phyloP scores from a whole-genome alignment of 176 grass and related monocot species.

The Eragrostis curvula region DNA sequence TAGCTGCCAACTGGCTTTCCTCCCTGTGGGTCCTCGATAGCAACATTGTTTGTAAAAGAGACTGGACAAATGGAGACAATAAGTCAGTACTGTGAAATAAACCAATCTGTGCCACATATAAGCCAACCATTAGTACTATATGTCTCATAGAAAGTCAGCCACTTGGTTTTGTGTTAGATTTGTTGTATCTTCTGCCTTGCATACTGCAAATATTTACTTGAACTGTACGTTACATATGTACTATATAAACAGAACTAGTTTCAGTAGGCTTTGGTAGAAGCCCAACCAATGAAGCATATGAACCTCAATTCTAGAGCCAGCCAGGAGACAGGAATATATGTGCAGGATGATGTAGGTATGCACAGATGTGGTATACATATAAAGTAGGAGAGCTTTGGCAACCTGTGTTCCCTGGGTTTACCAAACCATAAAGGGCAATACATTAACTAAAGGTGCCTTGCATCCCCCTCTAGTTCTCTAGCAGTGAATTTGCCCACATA shows the following conservation, averaged over 20 bases:
- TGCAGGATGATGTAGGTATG: neutral
- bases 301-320: neutral
- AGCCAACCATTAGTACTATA: neutral
- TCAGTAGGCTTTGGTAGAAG: neutral
- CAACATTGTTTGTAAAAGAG: slow-evolving; percentile 97
- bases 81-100: slow-evolving; percentile 21
- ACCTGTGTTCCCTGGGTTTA: slow-evolving; percentile 1
- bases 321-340: slow-evolving; percentile 12
- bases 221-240: slow-evolving; percentile 12
- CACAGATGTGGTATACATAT: neutral
- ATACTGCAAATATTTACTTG: slow-evolving; percentile 1
- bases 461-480: slow-evolving; percentile 21
- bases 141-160: neutral
- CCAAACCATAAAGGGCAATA: slow-evolving; percentile 17
- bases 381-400: neutral
- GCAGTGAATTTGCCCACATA: neutral
- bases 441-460: slow-evolving; percentile 5
- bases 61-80: slow-evolving; percentile 51
- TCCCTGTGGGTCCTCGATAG: slow-evolving; percentile 72
- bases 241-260: neutral
- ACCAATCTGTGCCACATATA: neutral
- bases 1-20: slow-evolving; percentile 84
- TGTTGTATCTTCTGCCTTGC: neutral
- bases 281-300: slow-evolving; percentile 5
- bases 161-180: neutral